Evolutionary conservation across 2,329 filamentous ascomycete species (phyloP).

Genomic region (Fusarium staphyleae): DNA sequence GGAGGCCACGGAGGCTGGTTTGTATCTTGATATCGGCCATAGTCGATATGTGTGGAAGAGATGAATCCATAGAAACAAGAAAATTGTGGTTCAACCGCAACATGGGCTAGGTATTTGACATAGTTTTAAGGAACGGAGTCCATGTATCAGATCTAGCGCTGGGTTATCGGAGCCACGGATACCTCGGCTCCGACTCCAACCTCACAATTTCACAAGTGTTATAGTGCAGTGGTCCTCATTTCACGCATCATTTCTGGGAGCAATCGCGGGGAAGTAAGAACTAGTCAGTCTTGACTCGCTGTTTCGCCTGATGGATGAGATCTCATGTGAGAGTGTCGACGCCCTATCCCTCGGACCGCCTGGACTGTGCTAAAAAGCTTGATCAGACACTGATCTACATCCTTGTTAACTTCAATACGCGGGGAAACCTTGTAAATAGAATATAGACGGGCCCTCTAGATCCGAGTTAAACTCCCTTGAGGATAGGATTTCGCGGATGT

Average conservation of each 20-base stretch:
- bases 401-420: background rate
- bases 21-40: slow-evolving; percentile 16
- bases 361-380: background rate
- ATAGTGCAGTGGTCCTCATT: background rate
- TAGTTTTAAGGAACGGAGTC: background rate
- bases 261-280: slow-evolving; percentile 1
- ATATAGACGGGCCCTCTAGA: background rate
- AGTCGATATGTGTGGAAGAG: background rate
- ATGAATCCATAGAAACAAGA: background rate
- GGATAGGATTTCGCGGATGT: background rate
- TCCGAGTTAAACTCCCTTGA: background rate
- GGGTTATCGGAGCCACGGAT: background rate
- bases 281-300: background rate
- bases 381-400: background rate
- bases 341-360: background rate
- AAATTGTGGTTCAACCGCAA: background rate
- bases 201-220: background rate
- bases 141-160: background rate
- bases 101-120: background rate
- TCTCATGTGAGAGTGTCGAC: background rate
- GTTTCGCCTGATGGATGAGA: no score
- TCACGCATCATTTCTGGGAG: no score
- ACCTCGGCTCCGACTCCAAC: background rate
- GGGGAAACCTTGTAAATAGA: slow-evolving; percentile 6
- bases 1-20: slow-evolving; percentile 27